Percentiles rank a stretch among this genome's conserved stretches.
phyloP scores from a whole-genome alignment of 768 basidiomycete species.

The Phanerodontia chrysosporium region DNA sequence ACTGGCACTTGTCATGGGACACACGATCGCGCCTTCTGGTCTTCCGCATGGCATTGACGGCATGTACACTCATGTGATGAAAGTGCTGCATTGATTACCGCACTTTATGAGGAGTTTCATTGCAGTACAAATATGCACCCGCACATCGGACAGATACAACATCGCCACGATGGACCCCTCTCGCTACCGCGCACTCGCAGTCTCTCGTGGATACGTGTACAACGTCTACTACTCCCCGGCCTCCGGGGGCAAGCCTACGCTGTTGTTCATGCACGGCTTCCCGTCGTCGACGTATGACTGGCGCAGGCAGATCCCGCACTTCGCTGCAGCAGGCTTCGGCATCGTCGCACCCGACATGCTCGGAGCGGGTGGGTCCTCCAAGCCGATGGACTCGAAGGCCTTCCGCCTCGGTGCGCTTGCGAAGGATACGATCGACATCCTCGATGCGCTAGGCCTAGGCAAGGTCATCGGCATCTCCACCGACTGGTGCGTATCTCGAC shows the following conservation, averaged over 20 bases:
- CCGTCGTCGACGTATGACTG: constrained; percentile 39
- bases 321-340: constrained; percentile 37
- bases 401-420: constrained; percentile 30
- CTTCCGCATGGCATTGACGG: no score
- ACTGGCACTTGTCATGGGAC: no score
- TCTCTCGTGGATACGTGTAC: constrained; percentile 31
- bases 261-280: constrained; percentile 43
- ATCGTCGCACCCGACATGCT: constrained; percentile 26
- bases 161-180: constrained; percentile 19
- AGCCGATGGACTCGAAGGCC: constrained; percentile 26
- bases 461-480: constrained; percentile 32
- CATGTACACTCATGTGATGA: no score
- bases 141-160: no score
- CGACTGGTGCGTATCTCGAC: constrained; percentile 8
- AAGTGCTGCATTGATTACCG: no score
- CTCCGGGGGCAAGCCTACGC: constrained; percentile 28
- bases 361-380: constrained; percentile 42
- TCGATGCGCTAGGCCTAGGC: constrained; percentile 39
- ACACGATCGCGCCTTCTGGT: no score
- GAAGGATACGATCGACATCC: constrained; percentile 41
- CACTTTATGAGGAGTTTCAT: no score
- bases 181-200: constrained; percentile 28
- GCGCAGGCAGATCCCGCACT: constrained; percentile 35
- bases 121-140: no score
- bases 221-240: constrained; percentile 29